Conservation (phyloP, 1,139 yeast species). For the Blastobotrys malaysiensis region DNA sequence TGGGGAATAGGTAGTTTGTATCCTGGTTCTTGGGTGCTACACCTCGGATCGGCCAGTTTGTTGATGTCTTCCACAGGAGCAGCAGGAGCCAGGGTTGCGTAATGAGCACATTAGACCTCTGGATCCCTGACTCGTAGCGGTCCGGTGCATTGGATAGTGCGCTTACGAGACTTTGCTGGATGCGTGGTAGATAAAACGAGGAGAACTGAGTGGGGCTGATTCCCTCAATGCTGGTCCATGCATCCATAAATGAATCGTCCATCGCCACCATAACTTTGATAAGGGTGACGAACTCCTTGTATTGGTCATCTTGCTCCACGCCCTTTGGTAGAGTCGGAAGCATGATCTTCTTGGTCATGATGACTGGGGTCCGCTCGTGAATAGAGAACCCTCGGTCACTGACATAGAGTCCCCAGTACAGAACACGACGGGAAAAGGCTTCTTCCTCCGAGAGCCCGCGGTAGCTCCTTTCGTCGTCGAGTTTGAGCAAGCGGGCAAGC, state of each 20-base stretch:
- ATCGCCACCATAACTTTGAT: constrained; percentile 14
- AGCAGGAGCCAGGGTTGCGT: constrained; percentile 17
- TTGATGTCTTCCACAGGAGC: constrained; percentile 8
- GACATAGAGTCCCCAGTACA: constrained; percentile 17
- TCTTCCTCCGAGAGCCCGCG: constrained; percentile 7
- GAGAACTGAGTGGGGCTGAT: background rate
- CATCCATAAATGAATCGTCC: constrained; percentile 14
- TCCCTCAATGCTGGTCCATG: constrained; percentile 8
- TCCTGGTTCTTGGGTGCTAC: background rate
- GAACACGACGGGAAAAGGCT: constrained; percentile 12
- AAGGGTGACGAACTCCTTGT: constrained; percentile 13
- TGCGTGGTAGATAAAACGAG: constrained; percentile 3
- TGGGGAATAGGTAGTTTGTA: constrained; percentile 10
- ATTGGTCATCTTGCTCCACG: background rate
- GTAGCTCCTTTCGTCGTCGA: constrained; percentile 13
- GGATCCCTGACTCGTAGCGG: constrained; percentile 12
- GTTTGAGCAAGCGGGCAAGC: constrained; percentile 11
- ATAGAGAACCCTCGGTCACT: constrained; percentile 17
- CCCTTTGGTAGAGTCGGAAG: constrained; percentile 7
- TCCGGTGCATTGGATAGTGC: constrained; percentile 11
- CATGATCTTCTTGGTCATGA: constrained; percentile 11
- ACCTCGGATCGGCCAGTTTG: constrained; percentile 3
- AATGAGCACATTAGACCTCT: constrained; percentile 14
- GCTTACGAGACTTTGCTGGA: constrained; percentile 9
- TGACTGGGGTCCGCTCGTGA: constrained; percentile 14